Conservation (phyloP, 2,329 filamentous ascomycete genomes). For the Didymella segeticola region DNA sequence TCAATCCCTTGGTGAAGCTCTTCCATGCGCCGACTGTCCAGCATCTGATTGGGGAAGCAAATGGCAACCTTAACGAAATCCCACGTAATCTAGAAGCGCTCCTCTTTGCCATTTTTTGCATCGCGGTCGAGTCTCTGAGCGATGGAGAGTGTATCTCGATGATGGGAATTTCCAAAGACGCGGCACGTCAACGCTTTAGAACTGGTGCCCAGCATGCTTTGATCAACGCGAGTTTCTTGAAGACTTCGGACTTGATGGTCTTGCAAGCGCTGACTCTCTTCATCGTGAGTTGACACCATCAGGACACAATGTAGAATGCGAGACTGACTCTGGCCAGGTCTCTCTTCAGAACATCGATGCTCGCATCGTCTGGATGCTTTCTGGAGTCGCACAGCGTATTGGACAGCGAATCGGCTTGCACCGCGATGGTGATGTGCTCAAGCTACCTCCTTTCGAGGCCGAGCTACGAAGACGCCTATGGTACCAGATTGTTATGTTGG, state of each 20-base stretch:
- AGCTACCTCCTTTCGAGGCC: conserved; percentile 63
- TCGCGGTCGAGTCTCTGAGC: conserved; percentile 57
- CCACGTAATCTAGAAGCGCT: conserved; percentile 65
- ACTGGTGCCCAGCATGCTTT: conserved; percentile 69
- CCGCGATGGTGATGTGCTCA: conserved; percentile 61
- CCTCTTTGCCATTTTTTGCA: conserved; percentile 43
- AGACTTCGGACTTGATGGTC: conserved; percentile 68
- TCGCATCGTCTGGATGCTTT: conserved; percentile 68
- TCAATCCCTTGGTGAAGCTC: conserved; percentile 75
- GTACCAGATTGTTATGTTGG: conserved; percentile 69
- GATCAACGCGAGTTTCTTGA: conserved; percentile 70
- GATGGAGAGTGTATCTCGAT: conserved; percentile 61
- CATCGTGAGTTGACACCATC: conserved; percentile 57
- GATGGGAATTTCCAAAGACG: conserved; percentile 61
- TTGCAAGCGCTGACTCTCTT: conserved; percentile 73
- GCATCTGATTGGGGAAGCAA: conserved; percentile 68
- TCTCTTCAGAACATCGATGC: conserved; percentile 54
- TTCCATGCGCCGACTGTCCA: conserved; percentile 76
- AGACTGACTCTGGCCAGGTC: conserved; percentile 44
- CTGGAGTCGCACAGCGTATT: conserved; percentile 66
- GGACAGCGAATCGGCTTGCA: conserved; percentile 68
- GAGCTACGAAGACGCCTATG: conserved; percentile 64
- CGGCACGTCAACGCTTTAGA: conserved; percentile 62
- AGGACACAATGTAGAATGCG: background rate
- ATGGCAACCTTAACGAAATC: conserved; percentile 62